These are phyloP conservation scores for Cystobasidium sp. DNA, from an alignment of 1,284 basidiomycete species.

Conservation along the genomic window DNA sequence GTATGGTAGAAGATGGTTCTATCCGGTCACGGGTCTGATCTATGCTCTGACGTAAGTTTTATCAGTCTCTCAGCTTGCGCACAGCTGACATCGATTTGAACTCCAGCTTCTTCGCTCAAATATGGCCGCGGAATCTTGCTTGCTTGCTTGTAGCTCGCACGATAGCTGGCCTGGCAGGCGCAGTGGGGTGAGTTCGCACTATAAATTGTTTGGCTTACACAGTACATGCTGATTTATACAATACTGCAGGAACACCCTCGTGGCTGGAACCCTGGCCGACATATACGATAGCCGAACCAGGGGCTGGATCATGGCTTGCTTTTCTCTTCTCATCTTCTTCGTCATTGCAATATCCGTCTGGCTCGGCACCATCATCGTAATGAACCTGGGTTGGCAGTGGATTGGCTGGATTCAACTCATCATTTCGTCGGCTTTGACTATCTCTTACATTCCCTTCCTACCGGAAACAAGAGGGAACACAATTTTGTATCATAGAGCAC, in stretches of 20 bases:
- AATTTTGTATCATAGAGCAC: conserved; percentile 25
- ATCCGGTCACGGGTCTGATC: conserved; percentile 51
- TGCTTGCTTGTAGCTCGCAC: conserved; percentile 52
- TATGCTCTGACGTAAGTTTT: conserved; percentile 48
- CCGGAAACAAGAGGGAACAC: conserved; percentile 40
- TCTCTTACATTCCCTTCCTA: conserved; percentile 27
- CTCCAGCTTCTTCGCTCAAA: conserved; percentile 49
- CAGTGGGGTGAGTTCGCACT: conserved; percentile 47
- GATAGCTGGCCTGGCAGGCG: conserved; percentile 51
- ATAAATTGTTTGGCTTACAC: neutral
- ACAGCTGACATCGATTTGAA: neutral
- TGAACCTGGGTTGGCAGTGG: conserved; percentile 52
- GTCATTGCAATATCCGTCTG: conserved; percentile 53
- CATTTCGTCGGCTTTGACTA: neutral
- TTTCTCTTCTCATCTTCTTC: conserved; percentile 46
- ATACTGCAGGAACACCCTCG: conserved; percentile 49
- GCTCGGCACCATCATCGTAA: conserved; percentile 25
- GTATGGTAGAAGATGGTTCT: conserved; percentile 53
- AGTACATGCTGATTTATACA: no score
- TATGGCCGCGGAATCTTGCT: conserved; percentile 49
- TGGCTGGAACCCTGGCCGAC: conserved; percentile 52
- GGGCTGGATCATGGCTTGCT: conserved; percentile 51
- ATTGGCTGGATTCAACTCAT: conserved; percentile 51
- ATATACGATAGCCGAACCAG: conserved; percentile 28
- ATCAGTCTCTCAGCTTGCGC: no score